phyloP scores from a whole-genome alignment of 129 eudicot genomes.

The Helianthus annuus region HanXRQr2.0-SUNRISE NC_035446.2:152968195-152968694 shows the following conservation, averaged over 20 bases:
- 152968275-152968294: constrained; percentile 97
- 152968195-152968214: constrained; percentile 62
- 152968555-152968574: background rate
- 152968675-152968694: too few species aligned
- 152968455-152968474: constrained; percentile 83
- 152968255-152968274: constrained; percentile 50
- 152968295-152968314: constrained; percentile 88
- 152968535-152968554: background rate
- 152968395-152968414: constrained; percentile 47
- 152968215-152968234: constrained; percentile 49
- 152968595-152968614: too few species aligned
- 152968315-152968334: constrained; percentile 84
- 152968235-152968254: constrained; percentile 38
- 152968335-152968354: constrained; percentile 29
- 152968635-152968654: too few species aligned
- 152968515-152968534: constrained; percentile 16
- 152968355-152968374: background rate
- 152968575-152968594: background rate
- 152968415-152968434: constrained; percentile 94
- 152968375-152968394: background rate
- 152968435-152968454: constrained; percentile 81
- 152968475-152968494: constrained; percentile 80
- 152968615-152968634: too few species aligned
- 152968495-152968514: constrained; percentile 92
- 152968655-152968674: too few species aligned